phyloP scores from a whole-genome alignment of 1,284 basidiomycete species.

The Pseudozyma thailandica region DNA sequence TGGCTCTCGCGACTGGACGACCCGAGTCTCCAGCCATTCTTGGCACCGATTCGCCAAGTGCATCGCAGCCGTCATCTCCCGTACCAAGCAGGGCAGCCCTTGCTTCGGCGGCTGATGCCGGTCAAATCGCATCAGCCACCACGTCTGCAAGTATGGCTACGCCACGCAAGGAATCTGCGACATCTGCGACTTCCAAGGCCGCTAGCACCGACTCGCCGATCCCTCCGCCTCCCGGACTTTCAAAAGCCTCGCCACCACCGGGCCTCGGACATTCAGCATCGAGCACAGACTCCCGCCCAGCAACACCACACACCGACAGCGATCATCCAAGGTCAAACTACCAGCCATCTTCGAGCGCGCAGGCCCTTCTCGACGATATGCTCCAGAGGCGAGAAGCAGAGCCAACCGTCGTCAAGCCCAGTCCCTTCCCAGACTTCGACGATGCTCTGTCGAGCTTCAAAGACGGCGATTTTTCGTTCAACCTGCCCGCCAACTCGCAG shows the following conservation, averaged over 20 bases:
- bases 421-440: conserved; percentile 64
- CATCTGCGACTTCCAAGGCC: conserved; percentile 6
- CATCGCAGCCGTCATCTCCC: conserved; percentile 39
- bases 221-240: conserved; percentile 60
- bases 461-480: conserved; percentile 65
- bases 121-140: neutral
- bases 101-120: conserved; percentile 10
- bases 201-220: conserved; percentile 11
- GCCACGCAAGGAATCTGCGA: conserved; percentile 14
- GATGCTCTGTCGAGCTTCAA: conserved; percentile 59
- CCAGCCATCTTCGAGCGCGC: conserved; percentile 85
- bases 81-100: conserved; percentile 42
- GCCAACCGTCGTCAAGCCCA: conserved; percentile 74
- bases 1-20: conserved; percentile 26
- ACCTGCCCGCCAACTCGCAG: conserved; percentile 47
- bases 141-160: conserved; percentile 7
- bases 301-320: conserved; percentile 75
- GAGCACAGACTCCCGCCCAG: conserved; percentile 70
- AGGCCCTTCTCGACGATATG: conserved; percentile 84
- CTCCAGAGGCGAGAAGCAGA: conserved; percentile 77
- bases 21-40: conserved; percentile 40
- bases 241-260: conserved; percentile 42
- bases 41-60: conserved; percentile 35
- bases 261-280: conserved; percentile 51
- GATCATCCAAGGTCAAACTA: conserved; percentile 74